Evolutionary conservation across 1,284 basidiomycete genomes (phyloP).

Genomic region (Cutaneotrichosporon sp.): DNA sequence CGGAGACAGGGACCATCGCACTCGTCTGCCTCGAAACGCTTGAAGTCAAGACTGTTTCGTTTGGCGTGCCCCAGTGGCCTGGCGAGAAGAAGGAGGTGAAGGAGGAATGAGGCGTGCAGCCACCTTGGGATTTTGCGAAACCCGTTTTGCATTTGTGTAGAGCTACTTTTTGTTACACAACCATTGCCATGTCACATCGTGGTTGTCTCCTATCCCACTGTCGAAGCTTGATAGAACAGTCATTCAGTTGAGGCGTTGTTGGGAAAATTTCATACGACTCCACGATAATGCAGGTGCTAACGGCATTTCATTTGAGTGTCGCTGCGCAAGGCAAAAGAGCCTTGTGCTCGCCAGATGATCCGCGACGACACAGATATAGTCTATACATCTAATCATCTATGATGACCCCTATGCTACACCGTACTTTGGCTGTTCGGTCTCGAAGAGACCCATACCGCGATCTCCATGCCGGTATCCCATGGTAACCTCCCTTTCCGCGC

Average conservation of each 20-base stretch:
- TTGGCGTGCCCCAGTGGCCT: constrained; percentile 45
- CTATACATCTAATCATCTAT: not conserved
- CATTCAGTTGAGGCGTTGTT: no score
- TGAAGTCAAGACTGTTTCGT: constrained; percentile 49
- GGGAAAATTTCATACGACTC: no score
- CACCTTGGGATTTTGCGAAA: no score
- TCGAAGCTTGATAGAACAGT: no score
- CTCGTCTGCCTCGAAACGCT: constrained; percentile 59
- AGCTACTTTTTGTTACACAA: no score
- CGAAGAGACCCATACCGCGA: constrained; percentile 30
- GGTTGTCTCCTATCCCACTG: no score
- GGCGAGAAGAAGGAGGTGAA: constrained; percentile 20
- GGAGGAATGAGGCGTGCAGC: no score
- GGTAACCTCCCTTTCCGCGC: constrained; percentile 17
- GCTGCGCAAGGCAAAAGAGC: no score
- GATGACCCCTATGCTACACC: not conserved
- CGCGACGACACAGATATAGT: not conserved
- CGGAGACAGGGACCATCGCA: constrained; percentile 59
- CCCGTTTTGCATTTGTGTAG: not conserved
- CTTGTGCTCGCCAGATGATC: no score
- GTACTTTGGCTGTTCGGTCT: constrained; percentile 8
- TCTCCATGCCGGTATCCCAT: constrained; percentile 39
- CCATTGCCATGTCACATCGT: no score
- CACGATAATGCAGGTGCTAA: no score
- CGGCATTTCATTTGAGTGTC: no score